Evolutionary conservation across 371 early-diverging fungal species (phyloP), one percentile per base, ranked within the genome.

Genomic region (Polyrhizophydium stewartii): DNA sequence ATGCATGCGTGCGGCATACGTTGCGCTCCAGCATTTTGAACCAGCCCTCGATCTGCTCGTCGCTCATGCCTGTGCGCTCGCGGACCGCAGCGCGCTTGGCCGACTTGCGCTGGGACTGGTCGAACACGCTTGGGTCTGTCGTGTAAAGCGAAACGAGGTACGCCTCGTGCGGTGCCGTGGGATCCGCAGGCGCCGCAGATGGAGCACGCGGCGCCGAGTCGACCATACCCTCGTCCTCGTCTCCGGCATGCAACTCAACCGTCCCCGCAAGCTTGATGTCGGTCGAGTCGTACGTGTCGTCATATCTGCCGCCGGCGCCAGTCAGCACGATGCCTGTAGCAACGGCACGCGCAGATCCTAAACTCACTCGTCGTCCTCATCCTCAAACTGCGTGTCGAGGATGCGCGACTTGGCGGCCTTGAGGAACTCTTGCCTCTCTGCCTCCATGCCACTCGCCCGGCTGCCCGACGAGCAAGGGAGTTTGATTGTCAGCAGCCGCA

Each of bases 11-110:
- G 46, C 24, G 1, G 83, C 87, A 79, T 81, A 89, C 92, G 67
- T 92, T 89, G 57, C 92, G 78, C 31, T 75, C 73, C 63, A 92
- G 83, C 93, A 94, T 93, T 28, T 82, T 85, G 31, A 77, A 85
- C 96, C 96, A 96, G 25, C 96, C 96, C 67, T 94, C 96, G 6
- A 96, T 71, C 71, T 94, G 95, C 67, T 96, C 94, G 63, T 95
- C 91, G 0, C 85, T 80, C 85, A 92, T 81, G n/a, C 84, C 83
- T 7, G 92, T 91, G 55, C 76, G 60, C 33, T 77, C 68, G 30
- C 83, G 78, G 25, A 95, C 68, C 25, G 72, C 71, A 13, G 67
- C 81, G 25, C 96, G 76, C 52, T 78, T 77, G 6, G 77, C 65
- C 7, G 84, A 77, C 62, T 87, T 88, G 50, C 93, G 79, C 21